Base-by-base conservation (phyloP, 164 flowering plant species). In the Vitis riparia region DNA sequence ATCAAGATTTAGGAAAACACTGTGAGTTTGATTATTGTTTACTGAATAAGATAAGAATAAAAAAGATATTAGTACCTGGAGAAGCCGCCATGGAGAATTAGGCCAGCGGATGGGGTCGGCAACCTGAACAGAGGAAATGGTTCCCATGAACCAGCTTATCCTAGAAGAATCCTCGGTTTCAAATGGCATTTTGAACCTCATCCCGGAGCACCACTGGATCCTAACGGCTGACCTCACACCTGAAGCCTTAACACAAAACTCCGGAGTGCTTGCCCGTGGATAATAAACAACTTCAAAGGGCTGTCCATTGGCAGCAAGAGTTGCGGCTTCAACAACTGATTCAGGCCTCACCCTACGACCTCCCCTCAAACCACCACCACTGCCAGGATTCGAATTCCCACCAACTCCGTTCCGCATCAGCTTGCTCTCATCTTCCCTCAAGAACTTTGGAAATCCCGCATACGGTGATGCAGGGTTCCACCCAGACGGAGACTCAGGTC, bases 131-230 rank as follows among this genome's bases (percentile, higher is more conserved):
- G 88, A 81, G 1, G 96, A 79, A 8, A 95, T 76, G 66, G 98
- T 93, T 32, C 99, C 99, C 97, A 93, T 91, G 76, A 93, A 95
- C 98, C 98, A 95, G 79, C 99, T 95, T 48, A 93, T 93, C 75
- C 98, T 76, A 0, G 97, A 91, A 12, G 98, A 91, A 74, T 93
- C 99, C 84, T 93, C 98, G 0, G 98, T 93, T 70, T 95, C 99
- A 67, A 95, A 95, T 0, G 98, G 80, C 99, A 95, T 95, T 81
- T 95, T 95, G 74, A 95, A 93, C 80, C 98, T 86, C 97, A 95
- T 90, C 17, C 97, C 99, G 9, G 88, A 61, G 73, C 85, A 84
- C 98, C 98, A 95, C 23, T 77, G 86, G 19, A 86, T 78, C 77
- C 87, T 77, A 86, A 90, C 73, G 17, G 98, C 94, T 0, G 86